Conservation (phyloP, 306 rosid species). For the Abrus pulchellus region DNA sequence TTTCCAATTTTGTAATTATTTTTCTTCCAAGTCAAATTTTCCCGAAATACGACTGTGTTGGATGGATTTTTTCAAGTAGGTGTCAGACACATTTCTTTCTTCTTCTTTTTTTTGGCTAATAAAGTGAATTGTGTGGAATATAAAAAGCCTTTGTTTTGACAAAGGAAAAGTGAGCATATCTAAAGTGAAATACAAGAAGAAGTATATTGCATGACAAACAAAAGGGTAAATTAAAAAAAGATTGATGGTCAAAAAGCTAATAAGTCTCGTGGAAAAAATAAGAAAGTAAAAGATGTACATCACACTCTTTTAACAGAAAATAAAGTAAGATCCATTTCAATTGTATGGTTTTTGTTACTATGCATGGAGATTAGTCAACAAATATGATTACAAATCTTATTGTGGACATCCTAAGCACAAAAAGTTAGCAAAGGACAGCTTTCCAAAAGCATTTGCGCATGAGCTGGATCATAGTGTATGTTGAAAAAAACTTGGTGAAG, state of each 20-base stretch:
- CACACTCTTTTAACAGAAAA: conserved; percentile 41
- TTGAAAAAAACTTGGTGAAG: conserved; percentile 34
- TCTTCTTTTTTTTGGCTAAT: background rate
- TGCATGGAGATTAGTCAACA: conserved; percentile 67
- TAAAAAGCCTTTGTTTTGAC: conserved; percentile 32
- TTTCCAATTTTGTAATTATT: background rate
- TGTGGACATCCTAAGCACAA: conserved; percentile 56
- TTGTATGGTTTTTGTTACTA: conserved; percentile 40
- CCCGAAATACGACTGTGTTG: background rate
- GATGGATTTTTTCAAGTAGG: background rate
- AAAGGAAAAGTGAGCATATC: conserved; percentile 30
- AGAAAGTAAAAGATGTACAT: conserved; percentile 59
- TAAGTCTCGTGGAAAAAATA: conserved; percentile 55
- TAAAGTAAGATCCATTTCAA: conserved; percentile 50
- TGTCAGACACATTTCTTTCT: background rate
- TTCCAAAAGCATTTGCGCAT: conserved; percentile 49
- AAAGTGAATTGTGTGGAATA: background rate
- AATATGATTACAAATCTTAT: conserved; percentile 60
- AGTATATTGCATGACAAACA: conserved; percentile 44
- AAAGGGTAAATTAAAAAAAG: conserved; percentile 49
- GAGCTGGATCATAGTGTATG: conserved; percentile 53
- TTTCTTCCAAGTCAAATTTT: background rate
- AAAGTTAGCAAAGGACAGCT: conserved; percentile 44
- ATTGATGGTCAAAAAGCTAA: conserved; percentile 73
- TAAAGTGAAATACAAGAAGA: conserved; percentile 53